Evolutionary conservation across 495 filamentous ascomycete species (phyloP), one percentile per base, ranked within the genome.

Genomic region (Aspergillus nidulans): DNA sequence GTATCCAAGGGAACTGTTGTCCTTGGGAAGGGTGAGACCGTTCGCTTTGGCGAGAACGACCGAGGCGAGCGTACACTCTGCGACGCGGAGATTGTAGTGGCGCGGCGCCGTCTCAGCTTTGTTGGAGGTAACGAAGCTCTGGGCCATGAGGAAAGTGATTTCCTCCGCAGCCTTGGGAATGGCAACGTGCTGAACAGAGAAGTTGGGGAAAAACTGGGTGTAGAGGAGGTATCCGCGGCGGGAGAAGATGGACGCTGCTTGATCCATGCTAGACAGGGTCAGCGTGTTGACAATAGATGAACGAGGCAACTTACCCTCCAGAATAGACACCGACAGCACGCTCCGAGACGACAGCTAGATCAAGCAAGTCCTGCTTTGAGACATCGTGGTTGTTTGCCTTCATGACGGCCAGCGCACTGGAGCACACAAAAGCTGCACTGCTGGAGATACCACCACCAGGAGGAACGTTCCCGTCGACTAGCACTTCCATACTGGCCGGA

Each of bases 51-150:
- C 81, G 2, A 90, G 81, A 57, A 78, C 84, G 63, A 88, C 85
- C 2, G 94, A 90, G 12, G 95, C 95, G 28, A 98, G 80, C 6
- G 85, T 91, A 74, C 90, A 95, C 69, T 97, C 94, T 8, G 97
- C 94, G 1, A 98, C 94, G 16, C 94, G 87, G 6, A 98, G 84
- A 70, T 98, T 98, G 77, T 97, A 98, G 76, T 90, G 90, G 50
- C 91, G 84, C 1, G 92, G 92, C 0, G 86, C 94, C 0, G 91
- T 96, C 30, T 92, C 87, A 66, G 95, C 90, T 71, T 98, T 98
- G 74, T 97, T 90, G 9, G 91, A 87, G 34, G 87, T 84, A 50
- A 97, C 88, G 69, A 96, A 96, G 49, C 87, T 91, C 67, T 97
- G 92, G 18, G 92, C 94, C 63, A 96, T 90, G 53, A 98, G 78